These are phyloP conservation scores for Calonectria multiphialidica DNA, from an alignment of 2,329 filamentous ascomycete species.

Conservation along the genomic window DNA sequence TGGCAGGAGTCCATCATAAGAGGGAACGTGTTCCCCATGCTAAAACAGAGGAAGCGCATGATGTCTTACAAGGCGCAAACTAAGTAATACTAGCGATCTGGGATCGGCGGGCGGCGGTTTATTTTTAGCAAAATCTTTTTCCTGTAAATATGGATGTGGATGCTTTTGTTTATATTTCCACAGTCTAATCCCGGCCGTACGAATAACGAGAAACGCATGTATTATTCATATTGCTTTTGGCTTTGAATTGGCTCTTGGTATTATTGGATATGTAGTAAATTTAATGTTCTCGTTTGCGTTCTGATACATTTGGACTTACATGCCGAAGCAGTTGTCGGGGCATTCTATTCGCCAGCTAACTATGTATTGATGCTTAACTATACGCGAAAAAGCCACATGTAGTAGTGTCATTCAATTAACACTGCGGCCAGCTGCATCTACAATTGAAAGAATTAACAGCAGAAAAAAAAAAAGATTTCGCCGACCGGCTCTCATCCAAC, in stretches of 20 bases:
- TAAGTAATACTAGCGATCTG: background rate
- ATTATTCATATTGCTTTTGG: too few relatives aligned
- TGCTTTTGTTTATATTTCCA: background rate
- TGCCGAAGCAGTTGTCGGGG: too few relatives aligned
- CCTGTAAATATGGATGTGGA: background rate
- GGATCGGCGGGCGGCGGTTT: background rate
- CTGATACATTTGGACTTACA: too few relatives aligned
- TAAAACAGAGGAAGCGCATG: background rate
- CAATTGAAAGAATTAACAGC: background rate
- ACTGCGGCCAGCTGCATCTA: background rate
- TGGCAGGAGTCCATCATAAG: constrained; percentile 10
- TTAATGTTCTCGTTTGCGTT: too few relatives aligned
- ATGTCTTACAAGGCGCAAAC: background rate
- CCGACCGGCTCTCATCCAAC: background rate
- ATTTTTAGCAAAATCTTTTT: background rate
- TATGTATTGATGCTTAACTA: background rate
- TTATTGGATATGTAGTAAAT: too few relatives aligned
- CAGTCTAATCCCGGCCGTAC: too few relatives aligned
- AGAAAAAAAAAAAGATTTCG: background rate
- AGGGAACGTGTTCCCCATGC: constrained; percentile 10
- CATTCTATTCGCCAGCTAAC: too few relatives aligned
- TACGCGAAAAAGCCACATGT: background rate
- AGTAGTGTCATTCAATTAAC: background rate
- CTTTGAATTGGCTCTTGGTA: background rate
- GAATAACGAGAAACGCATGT: background rate